Evolutionary conservation across 1,284 basidiomycete genomes (phyloP).

Genomic region (Irpex rosettiformis): DNA sequence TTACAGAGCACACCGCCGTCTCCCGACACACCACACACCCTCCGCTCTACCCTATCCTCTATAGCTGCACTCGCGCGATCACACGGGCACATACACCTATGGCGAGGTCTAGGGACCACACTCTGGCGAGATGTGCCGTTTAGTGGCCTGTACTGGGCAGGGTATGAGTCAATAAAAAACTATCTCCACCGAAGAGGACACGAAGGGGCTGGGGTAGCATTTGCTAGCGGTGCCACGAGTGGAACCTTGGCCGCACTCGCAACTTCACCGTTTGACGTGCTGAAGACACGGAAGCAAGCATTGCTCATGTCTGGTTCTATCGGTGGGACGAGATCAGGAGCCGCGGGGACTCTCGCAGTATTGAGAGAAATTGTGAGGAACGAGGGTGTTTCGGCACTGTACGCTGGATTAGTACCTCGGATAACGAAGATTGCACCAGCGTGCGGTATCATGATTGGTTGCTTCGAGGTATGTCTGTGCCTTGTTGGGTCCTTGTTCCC

Average conservation of each 20-base stretch:
- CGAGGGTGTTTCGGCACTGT: conserved; percentile 80
- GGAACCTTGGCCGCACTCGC: conserved; percentile 83
- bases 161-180: conserved; percentile 67
- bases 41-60: conserved; percentile 63
- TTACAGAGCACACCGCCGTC: conserved; percentile 83
- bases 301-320: conserved; percentile 52
- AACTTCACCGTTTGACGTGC: conserved; percentile 94
- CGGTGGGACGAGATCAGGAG: conserved; percentile 21
- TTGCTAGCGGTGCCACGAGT: conserved; percentile 79
- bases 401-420: conserved; percentile 84
- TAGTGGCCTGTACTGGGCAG: conserved; percentile 89
- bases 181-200: conserved; percentile 47
- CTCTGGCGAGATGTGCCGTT: conserved; percentile 98
- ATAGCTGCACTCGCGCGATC: conserved; percentile 57
- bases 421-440: conserved; percentile 98
- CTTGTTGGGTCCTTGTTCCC: not conserved
- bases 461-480: conserved; percentile 71
- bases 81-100: conserved; percentile 73
- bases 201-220: conserved; percentile 71
- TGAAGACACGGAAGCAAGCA: conserved; percentile 91
- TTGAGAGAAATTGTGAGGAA: conserved; percentile 68
- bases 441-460: conserved; percentile 96
- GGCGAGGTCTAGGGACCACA: conserved; percentile 89
- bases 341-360: conserved; percentile 54
- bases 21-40: conserved; percentile 67